Evolutionary conservation across 2,329 filamentous ascomycete species (phyloP), one percentile per base, ranked within the genome.

Genomic region (Ophiostoma ips): DNA sequence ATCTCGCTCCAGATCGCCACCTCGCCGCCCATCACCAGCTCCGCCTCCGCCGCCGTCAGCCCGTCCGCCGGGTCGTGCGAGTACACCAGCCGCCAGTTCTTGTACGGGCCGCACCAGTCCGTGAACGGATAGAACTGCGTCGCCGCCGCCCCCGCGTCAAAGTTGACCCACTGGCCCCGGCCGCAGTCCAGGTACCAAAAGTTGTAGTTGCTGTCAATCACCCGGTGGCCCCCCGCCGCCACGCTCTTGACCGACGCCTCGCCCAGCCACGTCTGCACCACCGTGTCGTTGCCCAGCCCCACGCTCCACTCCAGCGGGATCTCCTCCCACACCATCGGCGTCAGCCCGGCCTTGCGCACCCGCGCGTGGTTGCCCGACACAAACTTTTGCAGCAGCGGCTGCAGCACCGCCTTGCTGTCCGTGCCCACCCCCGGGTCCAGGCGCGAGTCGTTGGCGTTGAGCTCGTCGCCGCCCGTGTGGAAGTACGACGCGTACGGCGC

Each of bases 151-250:
- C 75, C 79, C 46, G 78, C 77, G 50, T 68, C 68, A 58, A 84
- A 84, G 68, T 85, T 81, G 55, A 90, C 70, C 82, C 84, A 92
- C 58, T 84, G 76, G 37, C 87, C 87, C 55, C 83, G 75, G 30
- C 87, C 86, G 61, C 87, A 94, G 67, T 92, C 86, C 48, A 92
- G 80, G 60, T 89, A 89, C 81, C 83, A 90, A 62, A 74, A 84
- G 57, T 86, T 79, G 64, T 84, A 88, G 65, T 85, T 81, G 56
- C 84, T 87, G 57, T 77, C 79, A 49, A 92, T 75, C 8, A 81
- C 83, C 63, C 83, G 79, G 65, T 84, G 75, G 12, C 87, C 87
- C 50, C 70, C 68, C 30, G 64, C 66, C 0, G 79, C 78, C 38
- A 84, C 71, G 38, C 72, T 63, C 51, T 75, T 70, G 46, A 88